phyloP scores from a whole-genome alignment of 2,329 filamentous ascomycete species.

The Diaporthe australafricana region DNA sequence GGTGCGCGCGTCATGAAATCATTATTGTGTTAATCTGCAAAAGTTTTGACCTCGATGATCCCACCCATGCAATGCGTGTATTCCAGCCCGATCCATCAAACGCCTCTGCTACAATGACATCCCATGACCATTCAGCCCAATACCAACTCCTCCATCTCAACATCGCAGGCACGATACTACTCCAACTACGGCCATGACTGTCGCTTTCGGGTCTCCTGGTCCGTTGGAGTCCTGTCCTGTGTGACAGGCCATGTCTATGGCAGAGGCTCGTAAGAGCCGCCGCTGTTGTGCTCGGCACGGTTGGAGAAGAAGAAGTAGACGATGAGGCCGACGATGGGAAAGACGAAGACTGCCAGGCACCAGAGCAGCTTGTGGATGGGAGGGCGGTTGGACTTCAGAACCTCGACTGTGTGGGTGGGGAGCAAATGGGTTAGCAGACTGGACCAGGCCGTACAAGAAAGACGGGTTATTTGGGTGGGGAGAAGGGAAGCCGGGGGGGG shows the following conservation, averaged over 20 bases:
- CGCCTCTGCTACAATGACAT: neutral
- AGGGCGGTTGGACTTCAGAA: constrained; percentile 72
- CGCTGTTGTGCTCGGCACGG: constrained; percentile 64
- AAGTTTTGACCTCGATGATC: neutral
- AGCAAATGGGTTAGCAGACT: neutral
- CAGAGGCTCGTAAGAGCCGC: constrained; percentile 66
- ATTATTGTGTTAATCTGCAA: neutral
- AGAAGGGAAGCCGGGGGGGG: constrained; percentile 3
- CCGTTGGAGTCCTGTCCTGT: no score
- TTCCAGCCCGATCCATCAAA: neutral
- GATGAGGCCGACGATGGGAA: constrained; percentile 71
- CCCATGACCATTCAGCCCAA: neutral
- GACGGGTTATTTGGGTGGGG: no score
- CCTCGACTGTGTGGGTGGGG: constrained; percentile 61
- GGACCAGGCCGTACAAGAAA: neutral
- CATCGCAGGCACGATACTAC: no score
- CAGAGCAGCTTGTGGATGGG: constrained; percentile 69
- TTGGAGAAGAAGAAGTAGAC: constrained; percentile 75
- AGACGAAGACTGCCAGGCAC: constrained; percentile 73
- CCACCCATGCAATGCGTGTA: neutral
- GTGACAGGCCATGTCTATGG: constrained; percentile 34
- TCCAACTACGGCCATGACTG: neutral
- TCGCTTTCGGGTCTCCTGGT: neutral
- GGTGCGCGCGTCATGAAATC: neutral
- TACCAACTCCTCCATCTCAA: neutral